Conservation (phyloP, 169 alveolate species). For the Eimeria acervulina region DNA sequence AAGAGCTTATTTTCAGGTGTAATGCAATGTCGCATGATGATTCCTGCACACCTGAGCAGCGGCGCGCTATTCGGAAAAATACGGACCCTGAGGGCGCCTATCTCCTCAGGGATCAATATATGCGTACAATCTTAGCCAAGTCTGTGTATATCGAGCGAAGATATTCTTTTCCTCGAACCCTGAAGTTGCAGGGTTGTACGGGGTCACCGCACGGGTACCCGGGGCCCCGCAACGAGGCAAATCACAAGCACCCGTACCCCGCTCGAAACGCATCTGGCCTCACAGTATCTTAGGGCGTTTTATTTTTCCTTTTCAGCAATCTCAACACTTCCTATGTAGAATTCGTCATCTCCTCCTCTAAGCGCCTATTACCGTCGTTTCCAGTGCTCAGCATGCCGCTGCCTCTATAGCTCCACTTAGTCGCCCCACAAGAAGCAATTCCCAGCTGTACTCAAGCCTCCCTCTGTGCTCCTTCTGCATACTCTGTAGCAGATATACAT, state of each 20-base stretch:
- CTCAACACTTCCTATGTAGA: not conserved
- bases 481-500: not conserved
- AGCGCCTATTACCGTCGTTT: not conserved
- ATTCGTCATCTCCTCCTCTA: not conserved
- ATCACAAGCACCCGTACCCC: not conserved
- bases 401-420: not conserved
- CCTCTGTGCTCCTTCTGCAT: not conserved
- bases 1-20: not conserved
- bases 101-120: not conserved
- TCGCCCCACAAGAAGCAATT: not conserved
- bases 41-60: constrained; percentile 56
- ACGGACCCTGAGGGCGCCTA: not conserved
- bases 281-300: not conserved
- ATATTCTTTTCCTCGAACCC: not conserved
- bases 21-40: not conserved
- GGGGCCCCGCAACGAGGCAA: not conserved
- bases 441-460: not conserved
- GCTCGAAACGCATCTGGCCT: not conserved
- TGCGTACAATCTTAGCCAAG: not conserved
- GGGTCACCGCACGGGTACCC: constrained; percentile 48
- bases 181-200: not conserved
- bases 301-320: not conserved
- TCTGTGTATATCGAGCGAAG: not conserved
- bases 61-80: not conserved
- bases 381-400: not conserved